Evolutionary conservation across 2,329 filamentous ascomycete species (phyloP), one percentile per base, ranked within the genome.

Genomic region (Colletotrichum godetiae): DNA sequence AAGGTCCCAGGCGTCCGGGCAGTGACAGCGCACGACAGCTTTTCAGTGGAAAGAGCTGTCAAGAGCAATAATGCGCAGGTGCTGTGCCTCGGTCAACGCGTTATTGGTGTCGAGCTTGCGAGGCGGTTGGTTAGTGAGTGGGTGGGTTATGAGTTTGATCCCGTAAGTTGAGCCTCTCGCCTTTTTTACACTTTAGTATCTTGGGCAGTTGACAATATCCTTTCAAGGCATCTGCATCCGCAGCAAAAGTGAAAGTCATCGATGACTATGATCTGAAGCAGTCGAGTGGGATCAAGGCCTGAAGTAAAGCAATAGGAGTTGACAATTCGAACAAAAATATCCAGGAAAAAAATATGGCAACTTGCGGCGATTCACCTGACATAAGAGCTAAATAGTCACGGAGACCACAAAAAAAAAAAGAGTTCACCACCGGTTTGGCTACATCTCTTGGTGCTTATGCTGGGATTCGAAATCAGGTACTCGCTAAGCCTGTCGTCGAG

Each of bases 1-100:
- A 97, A 97, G 83, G 91, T 97, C 75, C 92, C 91, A 65, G 94
- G 94, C 7, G 91, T 97, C 74, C 88, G 94, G 24, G 95, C 94
- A 29, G 94, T 97, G 27, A 97, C 94, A 6, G 94, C 94, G 1
- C 94, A 97, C 81, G 95, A 97, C 80, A 92, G 91, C 76, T 97
- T 95, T 86, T 92, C 89, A 68, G 94, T 97, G 7, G 94, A 97
- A 87, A 86, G 94, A 63, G 91, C 93, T 29, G 89, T 97, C n/a
- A 84, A 95, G 79, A 95, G 92, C 84, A 97, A 97, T 82, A 92
- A 97, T 81, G 94, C 94, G 2, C 94, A 97, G 84, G 94, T 97
- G 42, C 85, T 97, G 73, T 97, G 94, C 81, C 92, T 97, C 86
- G 94, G 94, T 0, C 93, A 97, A 88, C 86, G 94, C n/a, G 94